Base-by-base conservation (phyloP, 805 yeast genomes). In the Myxozyma sirexii region DNA sequence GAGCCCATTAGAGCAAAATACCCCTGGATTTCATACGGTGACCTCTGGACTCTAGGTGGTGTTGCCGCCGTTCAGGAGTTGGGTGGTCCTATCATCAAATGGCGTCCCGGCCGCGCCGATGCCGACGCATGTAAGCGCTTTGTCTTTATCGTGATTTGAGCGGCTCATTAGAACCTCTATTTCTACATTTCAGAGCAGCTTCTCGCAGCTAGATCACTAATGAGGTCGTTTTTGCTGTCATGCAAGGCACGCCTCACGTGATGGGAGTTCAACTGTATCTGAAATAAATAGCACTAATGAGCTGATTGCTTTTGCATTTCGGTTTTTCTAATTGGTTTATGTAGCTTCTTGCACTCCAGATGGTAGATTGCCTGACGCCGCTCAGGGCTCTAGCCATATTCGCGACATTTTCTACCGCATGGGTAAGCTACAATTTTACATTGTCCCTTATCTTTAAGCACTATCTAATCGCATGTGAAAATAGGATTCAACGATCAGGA, bases 61-160 rank as follows among this genome's bases (percentile, higher is more conserved):
- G 86, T 81, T 49, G 79, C 76, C 29, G 86, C 86, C 19, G 72
- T 86, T 52, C 87, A 85, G 73, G 84, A 79, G 61, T 72, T 84
- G 77, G 83, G 80, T 43, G 90, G 90, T 13, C 90, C 90, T 47
- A 74, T 74, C 38, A 54, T 66, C 50, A 73, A 83, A 66, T 90
- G 97, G 97, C 84, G 84, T 74, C 86, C 94, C 6, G 97, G 83
- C 76, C 72, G 77, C 68, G 68, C 83, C 80, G 90, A 82, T 79
- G 56, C 57, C 17, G 65, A 63, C 45, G 63, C 66, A 19, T 23
- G 63, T 51, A 62, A 51, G 59, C 54, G 27, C 4, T 21, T 21
- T n/a, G 5, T 45, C 23, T 27, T 10, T 19, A 27, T 33, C 41
- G 1, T 21, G 12, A 7, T 19, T 3, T 4, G 10, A 3, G 12